Percentiles rank a stretch among this genome's conserved stretches.
Evolutionary conservation across 1,139 yeast species (phyloP).

Genomic region (Ogataea hybrid): DNA sequence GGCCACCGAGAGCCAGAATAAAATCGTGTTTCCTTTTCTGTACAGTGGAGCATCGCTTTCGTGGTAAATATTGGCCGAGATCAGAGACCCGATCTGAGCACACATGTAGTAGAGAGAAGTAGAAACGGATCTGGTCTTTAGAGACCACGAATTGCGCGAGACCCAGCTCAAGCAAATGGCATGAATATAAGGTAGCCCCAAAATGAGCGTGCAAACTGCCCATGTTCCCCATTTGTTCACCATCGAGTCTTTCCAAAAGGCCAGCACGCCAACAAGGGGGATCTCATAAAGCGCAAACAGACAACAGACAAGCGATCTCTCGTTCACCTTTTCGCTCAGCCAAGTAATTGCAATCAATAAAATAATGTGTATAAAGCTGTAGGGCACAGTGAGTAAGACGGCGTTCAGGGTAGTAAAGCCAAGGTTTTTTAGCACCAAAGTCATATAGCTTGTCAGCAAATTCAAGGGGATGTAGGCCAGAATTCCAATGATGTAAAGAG

Average conservation of each 20-base stretch:
- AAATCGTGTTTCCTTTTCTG: too few species aligned
- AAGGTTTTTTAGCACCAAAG: conserved; percentile 49
- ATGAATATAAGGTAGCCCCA: conserved; percentile 49
- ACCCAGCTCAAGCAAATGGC: conserved; percentile 59
- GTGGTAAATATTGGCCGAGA: too few species aligned
- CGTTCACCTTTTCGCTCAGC: conserved; percentile 39
- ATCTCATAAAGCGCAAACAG: conserved; percentile 39
- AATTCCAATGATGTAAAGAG: conserved; percentile 53
- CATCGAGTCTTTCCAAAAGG: conserved; percentile 52
- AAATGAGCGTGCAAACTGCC: conserved; percentile 42
- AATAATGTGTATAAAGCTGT: conserved; percentile 36
- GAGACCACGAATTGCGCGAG: conserved; percentile 56
- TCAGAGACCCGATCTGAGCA: too few species aligned
- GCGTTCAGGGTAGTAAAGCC: conserved; percentile 57
- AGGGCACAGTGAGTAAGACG: conserved; percentile 51
- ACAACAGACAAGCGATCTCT: conserved; percentile 36
- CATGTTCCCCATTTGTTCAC: conserved; percentile 51
- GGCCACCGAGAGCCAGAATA: too few species aligned
- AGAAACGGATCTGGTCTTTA: too few species aligned
- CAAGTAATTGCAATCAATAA: conserved; percentile 38
- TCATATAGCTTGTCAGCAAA: conserved; percentile 47
- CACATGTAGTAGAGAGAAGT: too few species aligned
- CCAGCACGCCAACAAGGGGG: conserved; percentile 40
- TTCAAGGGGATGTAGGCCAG: conserved; percentile 42
- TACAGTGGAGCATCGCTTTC: too few species aligned